Base-by-base conservation (phyloP, 805 yeast genomes). In the Schizosaccharomyces osmophilus region DNA sequence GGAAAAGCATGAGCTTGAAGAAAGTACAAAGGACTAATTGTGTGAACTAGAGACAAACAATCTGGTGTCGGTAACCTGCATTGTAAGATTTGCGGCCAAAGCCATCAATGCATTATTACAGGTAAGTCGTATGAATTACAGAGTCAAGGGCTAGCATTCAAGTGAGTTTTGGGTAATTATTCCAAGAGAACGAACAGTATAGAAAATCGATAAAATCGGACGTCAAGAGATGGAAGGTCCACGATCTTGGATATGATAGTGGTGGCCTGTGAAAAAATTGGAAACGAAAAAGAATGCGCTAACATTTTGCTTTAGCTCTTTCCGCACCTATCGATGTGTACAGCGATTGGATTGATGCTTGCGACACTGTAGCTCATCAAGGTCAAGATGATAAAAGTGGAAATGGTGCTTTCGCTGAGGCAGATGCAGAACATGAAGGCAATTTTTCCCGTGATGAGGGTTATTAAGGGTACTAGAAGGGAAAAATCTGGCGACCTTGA, bases 271-370 rank as follows among this genome's bases (percentile, higher is more conserved):
- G 41, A 36, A 11, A 36, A 11, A 36, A 11, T 36, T 5, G 13
- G 41, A 13, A 36, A 36, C 2, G 2, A 11, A 11, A 36, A 13
- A 2, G 13, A 36, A 36, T 11, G 15, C 8, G 15, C 41, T 36
- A 36, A 36, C 41, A 13, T 36, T 36, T 36, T 4, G 17, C 13
- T 24, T 45, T 24, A 69, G 73, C 87, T 3, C 74, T 84, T 61
- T 72, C 77, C 8, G 95, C 86, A 63, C 95, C 98, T 0, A 88
- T 90, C 54, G 98, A 90, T 73, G 85, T 90, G 17, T 90, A 90
- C 70, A 84, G 95, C 59, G 97, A 90, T 71, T 90, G 98, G 98
- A 87, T 87, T 61, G 98, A 90, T 75, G 97, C 97, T 0, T 85
- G 90, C 73, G 94, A 85, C 17, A 42, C 60, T 29, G 42, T 57